Evolutionary conservation across 2,329 filamentous ascomycete species (phyloP).

Genomic region (Penicillium sp.): DNA sequence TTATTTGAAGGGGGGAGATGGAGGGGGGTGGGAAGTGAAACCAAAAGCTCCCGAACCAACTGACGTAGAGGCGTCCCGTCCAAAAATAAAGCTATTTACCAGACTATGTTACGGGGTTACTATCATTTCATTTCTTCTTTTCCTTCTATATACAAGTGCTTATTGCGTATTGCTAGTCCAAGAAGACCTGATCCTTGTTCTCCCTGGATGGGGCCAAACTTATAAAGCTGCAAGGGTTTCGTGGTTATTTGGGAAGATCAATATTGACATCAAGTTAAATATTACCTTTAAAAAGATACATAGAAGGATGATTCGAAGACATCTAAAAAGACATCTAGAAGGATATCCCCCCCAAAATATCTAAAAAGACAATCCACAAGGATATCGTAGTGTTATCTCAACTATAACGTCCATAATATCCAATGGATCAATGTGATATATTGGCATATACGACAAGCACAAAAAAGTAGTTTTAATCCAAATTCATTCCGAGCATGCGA

Average conservation of each 20-base stretch:
- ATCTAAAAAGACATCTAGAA: not conserved
- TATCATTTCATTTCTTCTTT: not conserved
- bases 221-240: constrained; percentile 3
- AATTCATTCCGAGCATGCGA: constrained; percentile 14
- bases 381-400: not conserved
- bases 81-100: constrained; percentile 17
- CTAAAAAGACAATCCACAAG: not conserved
- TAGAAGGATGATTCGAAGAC: not conserved
- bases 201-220: not conserved
- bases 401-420: not conserved
- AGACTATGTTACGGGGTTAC: not conserved
- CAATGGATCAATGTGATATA: not conserved
- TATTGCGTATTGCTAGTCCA: not conserved
- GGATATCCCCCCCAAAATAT: too few relatives aligned
- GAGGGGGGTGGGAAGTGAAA: constrained; percentile 20
- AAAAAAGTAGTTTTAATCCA: constrained; percentile 2
- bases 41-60: constrained; percentile 20
- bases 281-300: not conserved
- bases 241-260: not conserved
- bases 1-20: constrained; percentile 14
- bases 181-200: not conserved
- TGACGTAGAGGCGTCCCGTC: constrained; percentile 27
- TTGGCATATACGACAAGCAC: not conserved
- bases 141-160: not conserved
- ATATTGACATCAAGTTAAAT: not conserved